Evolutionary conservation across 2,329 filamentous ascomycete species (phyloP).

Genomic region (Incumbomyces delicatus): DNA sequence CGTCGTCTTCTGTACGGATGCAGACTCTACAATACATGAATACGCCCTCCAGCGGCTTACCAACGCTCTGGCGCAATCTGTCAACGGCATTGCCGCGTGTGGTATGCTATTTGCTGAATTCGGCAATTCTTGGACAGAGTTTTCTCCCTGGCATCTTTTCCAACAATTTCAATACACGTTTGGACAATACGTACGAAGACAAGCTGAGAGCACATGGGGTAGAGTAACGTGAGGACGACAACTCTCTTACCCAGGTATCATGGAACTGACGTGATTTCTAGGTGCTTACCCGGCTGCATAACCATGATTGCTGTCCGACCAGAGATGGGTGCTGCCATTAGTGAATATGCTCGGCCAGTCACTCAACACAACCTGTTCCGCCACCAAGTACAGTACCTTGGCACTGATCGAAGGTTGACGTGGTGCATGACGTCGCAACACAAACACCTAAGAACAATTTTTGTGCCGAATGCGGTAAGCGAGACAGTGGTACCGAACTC

Average conservation of each 20-base stretch:
- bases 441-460: constrained; percentile 7
- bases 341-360: constrained; percentile 9
- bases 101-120: constrained; percentile 9
- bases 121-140: constrained; percentile 6
- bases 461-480: constrained; percentile 10
- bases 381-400: constrained; percentile 12
- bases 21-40: constrained; percentile 9
- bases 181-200: constrained; percentile 8
- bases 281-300: constrained; percentile 9
- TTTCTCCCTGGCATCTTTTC: constrained; percentile 8
- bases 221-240: constrained; percentile 5
- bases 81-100: constrained; percentile 9
- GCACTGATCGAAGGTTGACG: constrained; percentile 10
- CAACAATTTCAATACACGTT: constrained; percentile 12
- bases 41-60: constrained; percentile 5
- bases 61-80: constrained; percentile 6
- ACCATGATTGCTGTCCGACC: constrained; percentile 11
- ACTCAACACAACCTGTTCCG: constrained; percentile 5
- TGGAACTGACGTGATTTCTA: background rate
- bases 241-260: no score
- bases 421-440: constrained; percentile 8
- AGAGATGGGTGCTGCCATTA: constrained; percentile 8
- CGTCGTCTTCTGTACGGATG: constrained; percentile 10
- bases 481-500: constrained; percentile 9
- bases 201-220: constrained; percentile 9